Evolutionary conservation across 2,329 filamentous ascomycete genomes (phyloP), one percentile per base, ranked within the genome.

Genomic region (Cercospora zeina): DNA sequence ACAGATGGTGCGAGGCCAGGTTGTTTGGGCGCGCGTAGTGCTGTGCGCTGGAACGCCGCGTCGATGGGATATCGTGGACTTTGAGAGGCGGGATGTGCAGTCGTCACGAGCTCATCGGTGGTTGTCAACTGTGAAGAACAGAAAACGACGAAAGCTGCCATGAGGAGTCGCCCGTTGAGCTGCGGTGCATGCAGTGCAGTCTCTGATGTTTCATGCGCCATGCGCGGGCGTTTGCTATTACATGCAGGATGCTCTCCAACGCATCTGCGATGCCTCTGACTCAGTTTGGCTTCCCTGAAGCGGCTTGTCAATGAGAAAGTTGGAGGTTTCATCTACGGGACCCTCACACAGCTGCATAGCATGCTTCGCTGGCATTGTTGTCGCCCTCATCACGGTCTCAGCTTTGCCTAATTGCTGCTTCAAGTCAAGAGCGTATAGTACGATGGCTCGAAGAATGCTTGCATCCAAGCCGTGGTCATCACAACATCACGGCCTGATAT

Each of bases 181-280:
- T 49, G 42, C 21, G 24, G 3, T 27, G 24, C 24, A 27, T 27
- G 24, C 24, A 9, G 14, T 19, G n/a, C n/a, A 49, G 21, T 30
- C 21, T 30, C 42, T 49, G 21, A 49, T 49, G 42, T 49, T 49
- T 49, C 42, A 49, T 8, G 42, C 21, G 42, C 42, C 42, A 27
- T 27, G 42, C 42, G 42, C 27, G 21, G 11, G 10, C 42, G 42
- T 49, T 49, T 27, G 42, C 42, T 49, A 49, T 49, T 49, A n/a
- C 42, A n/a, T 49, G 21, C 42, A 30, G 42, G 19, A 19, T 49
- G 24, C 42, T 49, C 16, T 49, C 14, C 42, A 30, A 7, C 42
- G 24, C 24, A 24, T 49, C n/a, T 24, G 21, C 9, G 42, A 49
- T 49, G 42, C 42, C 42, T 49, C 42, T 49, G 42, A 49, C 21